phyloP scores from a whole-genome alignment of 2,329 filamentous ascomycete genomes.

The Dryadomyces quercus-mongolicae region DNA sequence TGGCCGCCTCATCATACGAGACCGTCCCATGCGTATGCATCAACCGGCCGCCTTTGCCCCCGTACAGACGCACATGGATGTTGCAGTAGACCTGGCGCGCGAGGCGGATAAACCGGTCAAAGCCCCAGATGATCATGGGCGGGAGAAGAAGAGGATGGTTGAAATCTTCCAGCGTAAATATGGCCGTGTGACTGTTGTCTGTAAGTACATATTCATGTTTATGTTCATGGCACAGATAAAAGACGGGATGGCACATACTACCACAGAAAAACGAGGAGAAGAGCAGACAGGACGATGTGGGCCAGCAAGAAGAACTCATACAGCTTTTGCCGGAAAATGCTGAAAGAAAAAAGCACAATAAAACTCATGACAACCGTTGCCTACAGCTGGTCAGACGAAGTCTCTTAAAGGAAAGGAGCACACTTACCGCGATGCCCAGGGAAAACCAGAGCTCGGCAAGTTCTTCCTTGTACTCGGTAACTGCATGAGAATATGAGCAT shows the following conservation, averaged over 20 bases:
- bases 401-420: background rate
- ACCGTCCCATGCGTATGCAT: slow-evolving; percentile 6
- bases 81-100: slow-evolving; percentile 29
- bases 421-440: slow-evolving; percentile 2
- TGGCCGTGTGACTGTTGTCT: slow-evolving; percentile 9
- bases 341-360: slow-evolving; percentile 33
- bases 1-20: slow-evolving; percentile 6
- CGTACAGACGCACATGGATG: slow-evolving; percentile 10
- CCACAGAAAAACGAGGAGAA: slow-evolving; percentile 25
- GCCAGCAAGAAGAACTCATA: slow-evolving; percentile 36
- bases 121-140: slow-evolving; percentile 10
- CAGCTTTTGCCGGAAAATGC: slow-evolving; percentile 35
- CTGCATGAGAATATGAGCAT: background rate
- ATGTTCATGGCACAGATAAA: background rate
- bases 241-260: slow-evolving; percentile 2
- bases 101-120: slow-evolving; percentile 21
- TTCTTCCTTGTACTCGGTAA: background rate
- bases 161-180: slow-evolving; percentile 6
- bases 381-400: background rate
- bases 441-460: background rate
- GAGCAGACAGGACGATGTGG: slow-evolving; percentile 27
- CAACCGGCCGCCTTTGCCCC: slow-evolving; percentile 1
- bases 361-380: slow-evolving; percentile 33
- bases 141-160: slow-evolving; percentile 11
- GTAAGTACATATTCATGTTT: background rate